Base-by-base conservation (phyloP, 2,329 filamentous ascomycete genomes). In the Arthroderma uncinatum region DNA sequence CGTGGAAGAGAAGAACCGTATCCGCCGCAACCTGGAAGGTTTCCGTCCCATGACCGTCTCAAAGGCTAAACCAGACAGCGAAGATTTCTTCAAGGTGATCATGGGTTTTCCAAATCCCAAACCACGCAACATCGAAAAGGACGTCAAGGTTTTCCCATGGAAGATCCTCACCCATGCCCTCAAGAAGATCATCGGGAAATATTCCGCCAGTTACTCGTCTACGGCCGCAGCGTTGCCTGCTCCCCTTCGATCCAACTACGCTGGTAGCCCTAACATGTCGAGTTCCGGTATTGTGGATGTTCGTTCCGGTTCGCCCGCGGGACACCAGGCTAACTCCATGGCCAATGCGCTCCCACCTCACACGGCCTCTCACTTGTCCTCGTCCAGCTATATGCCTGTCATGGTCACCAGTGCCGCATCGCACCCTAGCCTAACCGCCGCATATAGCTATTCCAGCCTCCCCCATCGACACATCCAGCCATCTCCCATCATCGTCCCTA, bases 161-260 rank as follows among this genome's bases (percentile, higher is more conserved):
- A 93, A 90, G 72, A 89, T 93, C 59, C 79, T 98, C 47, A 82
- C 82, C 53, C 81, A 84, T 59, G 92, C 93, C 0, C 79, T 98
- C 63, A 95, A 94, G 80, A 98, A 98, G 78, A 97, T 98, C 67
- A 95, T 98, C 69, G 85, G 89, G 66, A 98, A 98, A 86, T 98
- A 97, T 72, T 84, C 82, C 64, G 83, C 82, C 58, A 85, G 81
- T 68, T 85, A 85, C 67, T 82, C 82, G n/a, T 85, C 83, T 39
- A 85, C 82, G 19, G 82, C 82, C 57, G 68, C 71, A 19, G 68
- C 74, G 23, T 67, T 76, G 30, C 66, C 72, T 4, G 70, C 72
- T 3, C 66, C 73, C 4, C 68, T 71, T 52, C 67, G 63, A 28
- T 70, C 71, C 3, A 70, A 66, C 57, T 73, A 72, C 58, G 21